Base-by-base conservation (phyloP, 495 filamentous ascomycete species). In the Penicillium lividum region DNA sequence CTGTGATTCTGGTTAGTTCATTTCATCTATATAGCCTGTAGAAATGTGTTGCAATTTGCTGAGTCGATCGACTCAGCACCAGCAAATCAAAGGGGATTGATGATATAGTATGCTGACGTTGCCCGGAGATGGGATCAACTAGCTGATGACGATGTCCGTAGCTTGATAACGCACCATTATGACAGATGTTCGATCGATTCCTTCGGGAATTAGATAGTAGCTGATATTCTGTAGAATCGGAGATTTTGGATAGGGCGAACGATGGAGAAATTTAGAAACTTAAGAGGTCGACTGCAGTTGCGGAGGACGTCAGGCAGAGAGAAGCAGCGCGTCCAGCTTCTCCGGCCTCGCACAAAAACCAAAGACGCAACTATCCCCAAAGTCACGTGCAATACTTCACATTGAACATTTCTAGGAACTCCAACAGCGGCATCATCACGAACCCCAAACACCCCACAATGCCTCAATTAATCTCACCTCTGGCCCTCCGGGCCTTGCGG, bases 1-100 rank as follows among this genome's bases (percentile, higher is more conserved):
- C 93, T 97, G 75, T 44, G 56, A 59, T 66, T 38, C 51, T 49
- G 30, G 66, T 67, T 61, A 63, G 64, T 57, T 54, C 5, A 43
- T 31, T n/a, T 51, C 2, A 16, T 45, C 22, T 29, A 42, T 36
- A 38, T 43, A 11, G n/a, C 13, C 8, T 11, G 40, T 31, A 13
- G 10, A 30, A n/a, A 1, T 49, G 13, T 30, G 28, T 27, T 30
- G 44, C 18, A 40, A 4, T 40, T 3, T 40, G 38, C 38, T 7
- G 10, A n/a, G 4, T 29, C 11, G 3, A 28, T 29, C 4, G 22
- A 31, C 6, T 18, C 46, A 30, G 46, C 0, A 7, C 46, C 8
- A 49, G 27, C 10, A 31, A 31, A 16, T 0, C 5, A 49, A 4
- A 30, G 15, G 15, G 11, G 46, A 27, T 40, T 52, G 49, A 25